Evolutionary conservation across 441 rosid species (phyloP), one percentile per base, ranked within the genome.

Genomic region (Gossypium armourianum): DNA sequence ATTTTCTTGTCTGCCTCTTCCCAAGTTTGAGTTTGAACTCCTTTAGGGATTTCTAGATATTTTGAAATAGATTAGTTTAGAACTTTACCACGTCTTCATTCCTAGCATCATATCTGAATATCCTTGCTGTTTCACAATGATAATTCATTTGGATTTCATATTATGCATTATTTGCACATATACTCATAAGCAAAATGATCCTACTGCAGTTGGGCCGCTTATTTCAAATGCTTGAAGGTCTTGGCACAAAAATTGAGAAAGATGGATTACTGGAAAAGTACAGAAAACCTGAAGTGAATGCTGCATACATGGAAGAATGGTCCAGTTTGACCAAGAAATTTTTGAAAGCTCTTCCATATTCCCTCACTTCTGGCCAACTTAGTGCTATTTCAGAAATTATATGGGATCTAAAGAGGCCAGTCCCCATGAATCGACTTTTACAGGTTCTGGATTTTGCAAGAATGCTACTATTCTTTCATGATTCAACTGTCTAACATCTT

Each of bases 401-500:
- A 79, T 89, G 92, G 94, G 99, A 94, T 87, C 88, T 94, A 23
- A 90, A 87, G 86, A 84, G 83, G 67, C 92, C 88, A 0, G 85
- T 94, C 74, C 97, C 99, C 32, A 92, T 90, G 99, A 92, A 90
- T 82, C 81, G 97, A 76, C 90, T 92, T 74, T 75, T 94, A 89
- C 99, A 92, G 99, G 97, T 91, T 68, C 40, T 73, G 52, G 24
- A 28, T 76, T 73, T 54, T 74, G 54, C n/a, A 20, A 26, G 40
- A 52, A 57, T 70, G 19, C 4, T 56, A 28, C 17, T 69, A 29
- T 74, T 64, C 43, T 72, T 73, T 77, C 40, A 52, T 61, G 54
- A 15, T 54, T 54, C 2, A 9, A 24, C 63, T 7, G 13, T 54
- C 9, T 54, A 54, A n/a, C 12, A 54, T 54, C n/a, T 50, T 17